phyloP scores from a whole-genome alignment of 352 stramenopile species.

The Phytophthora cryptogea region DNA sequence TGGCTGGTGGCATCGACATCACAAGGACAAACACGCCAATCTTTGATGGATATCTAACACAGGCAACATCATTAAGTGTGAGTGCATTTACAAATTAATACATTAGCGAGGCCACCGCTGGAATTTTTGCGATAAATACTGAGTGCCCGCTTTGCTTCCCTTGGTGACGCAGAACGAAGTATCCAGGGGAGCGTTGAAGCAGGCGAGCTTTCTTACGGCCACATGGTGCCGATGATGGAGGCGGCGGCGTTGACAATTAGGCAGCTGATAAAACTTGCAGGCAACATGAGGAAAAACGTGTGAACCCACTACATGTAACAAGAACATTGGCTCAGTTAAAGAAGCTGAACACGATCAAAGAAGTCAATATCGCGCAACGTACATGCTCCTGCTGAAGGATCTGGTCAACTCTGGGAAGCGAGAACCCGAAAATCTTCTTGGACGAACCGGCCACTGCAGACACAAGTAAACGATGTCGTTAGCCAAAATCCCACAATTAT shows the following conservation, averaged over 20 bases:
- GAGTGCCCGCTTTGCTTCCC: conserved; percentile 12
- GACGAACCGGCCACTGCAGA: conserved; percentile 45
- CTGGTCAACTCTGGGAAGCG: conserved; percentile 60
- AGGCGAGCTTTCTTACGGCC: conserved; percentile 48
- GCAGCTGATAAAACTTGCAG: conserved; percentile 80
- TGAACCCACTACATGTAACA: conserved; percentile 65
- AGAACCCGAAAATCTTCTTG: conserved; percentile 71
- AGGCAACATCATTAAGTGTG: conserved; percentile 9
- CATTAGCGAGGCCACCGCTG: conserved; percentile 28
- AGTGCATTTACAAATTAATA: conserved; percentile 40
- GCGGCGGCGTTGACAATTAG: conserved; percentile 76
- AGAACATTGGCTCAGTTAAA: conserved; percentile 19
- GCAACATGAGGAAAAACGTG: conserved; percentile 82
- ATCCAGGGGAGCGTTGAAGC: conserved; percentile 9
- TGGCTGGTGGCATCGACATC: conserved; percentile 25
- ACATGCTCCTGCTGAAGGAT: conserved; percentile 82
- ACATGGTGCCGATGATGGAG: conserved; percentile 77
- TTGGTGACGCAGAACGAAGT: conserved; percentile 17
- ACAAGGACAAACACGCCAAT: conserved; percentile 30
- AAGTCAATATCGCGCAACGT: conserved; percentile 9
- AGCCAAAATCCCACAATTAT: not conserved
- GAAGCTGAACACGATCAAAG: not conserved
- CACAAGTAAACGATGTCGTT: not conserved
- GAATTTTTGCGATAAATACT: conserved; percentile 34
- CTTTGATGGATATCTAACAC: conserved; percentile 11